A percentile compares a stretch with the other conserved stretches of the same genome.
phyloP scores from a whole-genome alignment of 108 stramenopile genomes.

The Nitzschia sp. region DNA sequence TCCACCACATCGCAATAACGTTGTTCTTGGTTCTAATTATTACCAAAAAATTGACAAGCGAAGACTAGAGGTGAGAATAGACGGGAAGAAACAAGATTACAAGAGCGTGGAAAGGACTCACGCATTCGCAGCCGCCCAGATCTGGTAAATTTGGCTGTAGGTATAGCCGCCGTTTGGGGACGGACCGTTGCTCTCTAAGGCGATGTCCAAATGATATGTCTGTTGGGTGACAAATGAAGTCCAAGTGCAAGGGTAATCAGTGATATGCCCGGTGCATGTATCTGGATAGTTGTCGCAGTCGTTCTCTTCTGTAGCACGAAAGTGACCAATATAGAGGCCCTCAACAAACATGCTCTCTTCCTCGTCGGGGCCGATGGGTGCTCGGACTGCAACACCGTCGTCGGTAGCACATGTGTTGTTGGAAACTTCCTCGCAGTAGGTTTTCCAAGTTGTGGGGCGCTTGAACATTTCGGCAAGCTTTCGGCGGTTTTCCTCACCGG shows the following conservation, averaged over 20 bases:
- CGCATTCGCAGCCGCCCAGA: slow-evolving; percentile 48
- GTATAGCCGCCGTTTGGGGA: too few species aligned
- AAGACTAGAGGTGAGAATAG: too few species aligned
- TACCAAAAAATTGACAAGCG: too few species aligned
- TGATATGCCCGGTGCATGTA: slow-evolving; percentile 39
- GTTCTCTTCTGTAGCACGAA: slow-evolving; percentile 37
- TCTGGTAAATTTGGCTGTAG: slow-evolving; percentile 27
- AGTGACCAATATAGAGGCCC: slow-evolving; percentile 43
- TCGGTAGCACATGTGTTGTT: slow-evolving; percentile 22
- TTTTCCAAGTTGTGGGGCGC: slow-evolving; percentile 43
- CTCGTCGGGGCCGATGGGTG: slow-evolving; percentile 28
- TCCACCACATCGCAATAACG: slow-evolving; percentile 37
- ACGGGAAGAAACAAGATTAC: too few species aligned
- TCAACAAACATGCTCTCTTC: slow-evolving; percentile 18
- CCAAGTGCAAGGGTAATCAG: slow-evolving; percentile 31
- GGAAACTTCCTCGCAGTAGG: slow-evolving; percentile 40
- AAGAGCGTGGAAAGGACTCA: too few species aligned
- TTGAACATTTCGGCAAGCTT: slow-evolving; percentile 38
- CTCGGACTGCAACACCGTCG: slow-evolving; percentile 27
- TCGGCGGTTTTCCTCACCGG: slow-evolving; percentile 15
- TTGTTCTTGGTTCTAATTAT: slow-evolving; percentile 41
- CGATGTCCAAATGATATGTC: slow-evolving; percentile 13
- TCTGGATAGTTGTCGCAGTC: slow-evolving; percentile 24
- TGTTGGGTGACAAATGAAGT: slow-evolving; percentile 4
- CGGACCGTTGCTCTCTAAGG: too few species aligned